Conservation (phyloP, 1,284 basidiomycete species). For the Papiliotrema flavescens region DNA sequence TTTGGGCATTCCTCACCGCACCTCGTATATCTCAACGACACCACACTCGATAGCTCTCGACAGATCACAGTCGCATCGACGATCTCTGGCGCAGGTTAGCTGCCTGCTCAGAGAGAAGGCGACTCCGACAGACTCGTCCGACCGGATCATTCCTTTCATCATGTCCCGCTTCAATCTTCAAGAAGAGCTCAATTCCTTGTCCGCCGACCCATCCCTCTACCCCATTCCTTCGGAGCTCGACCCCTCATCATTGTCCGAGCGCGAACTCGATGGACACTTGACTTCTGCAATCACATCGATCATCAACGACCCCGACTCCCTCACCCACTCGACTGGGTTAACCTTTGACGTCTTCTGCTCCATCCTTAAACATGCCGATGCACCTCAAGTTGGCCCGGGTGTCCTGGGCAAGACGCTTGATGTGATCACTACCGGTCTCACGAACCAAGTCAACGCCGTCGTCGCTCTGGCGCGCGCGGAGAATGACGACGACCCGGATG, state of each 20-base stretch:
- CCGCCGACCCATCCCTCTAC: slow-evolving; percentile 57
- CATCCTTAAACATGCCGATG: slow-evolving; percentile 55
- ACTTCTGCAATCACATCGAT: slow-evolving; percentile 65
- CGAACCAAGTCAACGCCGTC: slow-evolving; percentile 34
- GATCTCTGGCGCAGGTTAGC: no score
- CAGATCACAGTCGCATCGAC: no score
- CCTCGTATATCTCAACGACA: no score
- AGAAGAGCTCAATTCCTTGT: slow-evolving; percentile 64
- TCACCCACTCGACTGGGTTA: slow-evolving; percentile 56
- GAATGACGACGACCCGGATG: slow-evolving; percentile 59
- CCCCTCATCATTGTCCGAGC: slow-evolving; percentile 54
- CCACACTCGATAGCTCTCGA: no score
- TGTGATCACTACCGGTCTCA: slow-evolving; percentile 33
- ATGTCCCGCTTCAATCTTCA: slow-evolving; percentile 64
- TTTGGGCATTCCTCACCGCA: no score
- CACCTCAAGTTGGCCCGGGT: slow-evolving; percentile 27
- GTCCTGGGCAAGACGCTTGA: slow-evolving; percentile 42
- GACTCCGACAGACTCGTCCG: no score
- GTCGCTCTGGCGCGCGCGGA: slow-evolving; percentile 21
- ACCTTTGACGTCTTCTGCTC: slow-evolving; percentile 76
- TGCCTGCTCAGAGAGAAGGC: no score
- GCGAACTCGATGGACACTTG: slow-evolving; percentile 46
- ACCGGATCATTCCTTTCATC: background rate
- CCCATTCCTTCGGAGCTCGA: slow-evolving; percentile 64
- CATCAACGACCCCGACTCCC: slow-evolving; percentile 65